phyloP scores from a whole-genome alignment of 768 basidiomycete species.

The Panellus pusillus region DNA sequence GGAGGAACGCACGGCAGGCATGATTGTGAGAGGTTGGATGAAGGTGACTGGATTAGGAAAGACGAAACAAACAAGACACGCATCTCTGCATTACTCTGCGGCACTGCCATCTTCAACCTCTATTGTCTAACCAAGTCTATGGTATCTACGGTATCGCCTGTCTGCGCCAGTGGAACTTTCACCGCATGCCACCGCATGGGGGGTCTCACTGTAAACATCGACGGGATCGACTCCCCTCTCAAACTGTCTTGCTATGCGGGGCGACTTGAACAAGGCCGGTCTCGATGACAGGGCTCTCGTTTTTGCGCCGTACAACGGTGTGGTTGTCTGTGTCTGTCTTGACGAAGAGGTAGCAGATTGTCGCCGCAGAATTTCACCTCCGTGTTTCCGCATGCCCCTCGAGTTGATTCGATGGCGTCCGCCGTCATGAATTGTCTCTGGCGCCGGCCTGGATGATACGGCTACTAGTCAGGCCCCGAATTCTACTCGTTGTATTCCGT shows the following conservation, averaged over 20 bases:
- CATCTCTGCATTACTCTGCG: too few relatives aligned
- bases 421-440: too few relatives aligned
- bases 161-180: not conserved
- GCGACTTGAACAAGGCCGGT: not conserved
- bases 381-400: not conserved
- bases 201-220: not conserved
- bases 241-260: conserved; percentile 11
- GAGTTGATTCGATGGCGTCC: too few relatives aligned
- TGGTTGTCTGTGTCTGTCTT: conserved; percentile 6
- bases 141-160: too few relatives aligned
- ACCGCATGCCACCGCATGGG: not conserved
- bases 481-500: too few relatives aligned
- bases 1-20: conserved; percentile 11
- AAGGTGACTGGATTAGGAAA: too few relatives aligned
- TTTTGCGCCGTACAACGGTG: not conserved
- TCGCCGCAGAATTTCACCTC: conserved; percentile 10
- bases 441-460: too few relatives aligned
- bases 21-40: not conserved
- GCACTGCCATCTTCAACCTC: too few relatives aligned
- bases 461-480: too few relatives aligned
- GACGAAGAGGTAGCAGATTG: not conserved
- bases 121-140: too few relatives aligned
- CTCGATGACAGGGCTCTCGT: conserved; percentile 8
- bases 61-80: too few relatives aligned
- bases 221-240: not conserved